These are phyloP conservation scores for Apiospora sp. DNA, from an alignment of 2,329 filamentous ascomycete species.

Conservation along the genomic window DNA sequence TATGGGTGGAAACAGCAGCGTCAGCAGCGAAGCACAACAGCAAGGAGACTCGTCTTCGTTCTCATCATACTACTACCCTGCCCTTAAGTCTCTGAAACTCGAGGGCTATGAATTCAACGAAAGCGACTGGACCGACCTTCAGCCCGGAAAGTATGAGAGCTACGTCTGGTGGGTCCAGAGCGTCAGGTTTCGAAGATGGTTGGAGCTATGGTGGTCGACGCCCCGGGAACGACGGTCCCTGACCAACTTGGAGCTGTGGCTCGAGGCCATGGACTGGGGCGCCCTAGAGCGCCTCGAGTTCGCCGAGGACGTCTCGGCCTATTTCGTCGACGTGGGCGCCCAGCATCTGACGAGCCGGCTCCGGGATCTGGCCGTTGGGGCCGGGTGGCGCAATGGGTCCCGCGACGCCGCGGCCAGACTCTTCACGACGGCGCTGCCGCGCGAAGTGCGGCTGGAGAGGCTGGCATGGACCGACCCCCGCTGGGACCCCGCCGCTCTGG, in stretches of 20 bases:
- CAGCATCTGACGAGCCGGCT: constrained; percentile 4
- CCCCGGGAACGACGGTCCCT: not conserved
- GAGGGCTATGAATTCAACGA: not conserved
- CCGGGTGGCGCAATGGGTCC: not conserved
- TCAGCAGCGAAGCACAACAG: not conserved
- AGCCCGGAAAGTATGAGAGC: not conserved
- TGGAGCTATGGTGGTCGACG: constrained; percentile 1
- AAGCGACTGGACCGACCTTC: not conserved
- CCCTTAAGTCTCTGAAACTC: not conserved
- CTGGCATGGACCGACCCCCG: not conserved
- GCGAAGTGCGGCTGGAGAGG: not conserved
- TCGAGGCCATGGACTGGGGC: constrained; percentile 26
- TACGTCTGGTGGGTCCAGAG: not conserved
- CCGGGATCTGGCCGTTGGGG: constrained; percentile 4
- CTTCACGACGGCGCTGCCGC: not conserved
- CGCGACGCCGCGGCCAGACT: not conserved
- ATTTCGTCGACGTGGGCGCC: constrained; percentile 18
- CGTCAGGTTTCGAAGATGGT: not conserved
- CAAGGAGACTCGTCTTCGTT: not conserved
- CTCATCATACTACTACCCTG: not conserved
- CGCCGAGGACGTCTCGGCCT: not conserved
- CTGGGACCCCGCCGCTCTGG: not conserved
- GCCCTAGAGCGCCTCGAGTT: constrained; percentile 14
- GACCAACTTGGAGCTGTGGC: constrained; percentile 24
- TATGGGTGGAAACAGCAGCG: not conserved